phyloP scores from a whole-genome alignment of 805 yeast genomes.

The Starmerella bombicola region DNA sequence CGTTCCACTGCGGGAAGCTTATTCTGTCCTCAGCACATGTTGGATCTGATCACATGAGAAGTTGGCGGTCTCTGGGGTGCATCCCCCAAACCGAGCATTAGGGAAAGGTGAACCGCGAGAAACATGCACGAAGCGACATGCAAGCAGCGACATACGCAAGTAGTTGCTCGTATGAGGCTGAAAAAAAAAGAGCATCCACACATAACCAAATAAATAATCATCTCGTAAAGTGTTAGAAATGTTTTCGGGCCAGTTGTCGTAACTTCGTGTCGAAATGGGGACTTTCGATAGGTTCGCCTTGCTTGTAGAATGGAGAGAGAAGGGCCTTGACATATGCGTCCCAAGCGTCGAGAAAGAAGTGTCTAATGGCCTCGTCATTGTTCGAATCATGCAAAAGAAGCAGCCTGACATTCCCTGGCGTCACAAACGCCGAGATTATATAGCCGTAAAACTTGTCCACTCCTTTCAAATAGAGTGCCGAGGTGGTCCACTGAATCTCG shows the following conservation, averaged over 20 bases:
- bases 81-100: too few species aligned
- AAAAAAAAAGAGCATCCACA: too few species aligned
- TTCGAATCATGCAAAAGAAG: constrained; percentile 53
- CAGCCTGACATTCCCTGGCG: constrained; percentile 78
- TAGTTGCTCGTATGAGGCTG: too few species aligned
- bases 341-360: constrained; percentile 72
- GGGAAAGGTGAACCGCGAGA: too few species aligned
- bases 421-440: constrained; percentile 68
- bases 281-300: constrained; percentile 61
- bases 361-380: constrained; percentile 63
- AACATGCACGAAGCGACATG: too few species aligned
- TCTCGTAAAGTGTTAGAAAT: constrained; percentile 35
- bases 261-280: constrained; percentile 67
- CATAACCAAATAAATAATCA: too few species aligned
- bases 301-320: constrained; percentile 73
- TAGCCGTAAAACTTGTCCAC: constrained; percentile 80
- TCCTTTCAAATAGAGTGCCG: constrained; percentile 53
- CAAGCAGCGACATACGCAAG: too few species aligned
- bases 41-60: too few species aligned
- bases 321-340: constrained; percentile 78
- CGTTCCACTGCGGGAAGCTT: too few species aligned
- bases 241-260: constrained; percentile 58
- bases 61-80: too few species aligned
- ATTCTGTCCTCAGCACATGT: too few species aligned
- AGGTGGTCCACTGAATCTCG: constrained; percentile 70